These are phyloP conservation scores for Dendrocalamus sinicus DNA, from an alignment of 176 grass and related monocot species.

Conservation along the genomic window DNA sequence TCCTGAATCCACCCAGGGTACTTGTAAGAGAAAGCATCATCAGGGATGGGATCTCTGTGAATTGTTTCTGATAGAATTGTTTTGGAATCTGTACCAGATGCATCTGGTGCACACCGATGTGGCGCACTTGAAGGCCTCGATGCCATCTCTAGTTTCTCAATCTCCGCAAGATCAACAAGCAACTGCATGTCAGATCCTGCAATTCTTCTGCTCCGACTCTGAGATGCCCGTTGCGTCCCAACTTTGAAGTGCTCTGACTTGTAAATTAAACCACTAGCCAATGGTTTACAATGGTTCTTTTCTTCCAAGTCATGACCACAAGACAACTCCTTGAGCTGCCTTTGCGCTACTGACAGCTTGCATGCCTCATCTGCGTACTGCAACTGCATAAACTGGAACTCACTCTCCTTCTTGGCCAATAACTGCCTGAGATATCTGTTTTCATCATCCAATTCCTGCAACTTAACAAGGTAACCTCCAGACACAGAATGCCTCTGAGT, in stretches of 20 bases:
- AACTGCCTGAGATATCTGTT: constrained; percentile 65
- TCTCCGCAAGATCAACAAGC: constrained; percentile 50
- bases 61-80: constrained; percentile 5
- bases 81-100: constrained; percentile 20
- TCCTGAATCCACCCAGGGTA: constrained; percentile 61
- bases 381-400: constrained; percentile 35
- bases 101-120: constrained; percentile 5
- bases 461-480: constrained; percentile 45
- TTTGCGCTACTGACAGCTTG: constrained; percentile 48
- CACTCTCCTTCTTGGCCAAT: constrained; percentile 53
- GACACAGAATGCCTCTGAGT: constrained; percentile 4
- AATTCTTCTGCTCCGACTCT: constrained; percentile 35
- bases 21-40: constrained; percentile 48
- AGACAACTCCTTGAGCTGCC: constrained; percentile 36
- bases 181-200: constrained; percentile 47
- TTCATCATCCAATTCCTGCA: constrained; percentile 62
- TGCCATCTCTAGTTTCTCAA: constrained; percentile 45
- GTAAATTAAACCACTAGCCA: constrained; percentile 47
- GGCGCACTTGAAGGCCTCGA: constrained; percentile 37
- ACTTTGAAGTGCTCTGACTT: constrained; percentile 50
- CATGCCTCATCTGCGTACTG: constrained; percentile 45
- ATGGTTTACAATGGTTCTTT: constrained; percentile 49
- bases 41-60: constrained; percentile 20
- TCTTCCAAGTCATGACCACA: constrained; percentile 16
- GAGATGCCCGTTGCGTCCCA: constrained; percentile 38